Conservation (phyloP, 176 grass and related monocot species). For the Eremochloa ophiuroides region DNA sequence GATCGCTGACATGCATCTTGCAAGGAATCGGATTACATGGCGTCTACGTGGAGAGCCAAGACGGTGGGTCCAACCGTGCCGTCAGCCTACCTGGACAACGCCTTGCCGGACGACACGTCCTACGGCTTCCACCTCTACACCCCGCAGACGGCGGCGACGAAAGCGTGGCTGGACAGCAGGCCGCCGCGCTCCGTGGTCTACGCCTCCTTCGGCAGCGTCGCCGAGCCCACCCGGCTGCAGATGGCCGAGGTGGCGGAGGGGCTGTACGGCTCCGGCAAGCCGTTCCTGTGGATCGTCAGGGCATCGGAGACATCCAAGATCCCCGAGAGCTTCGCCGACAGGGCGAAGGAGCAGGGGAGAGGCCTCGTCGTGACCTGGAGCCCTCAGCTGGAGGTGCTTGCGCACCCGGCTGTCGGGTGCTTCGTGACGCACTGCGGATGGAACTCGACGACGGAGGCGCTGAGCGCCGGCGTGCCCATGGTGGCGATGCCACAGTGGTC, state of each 20-base stretch:
- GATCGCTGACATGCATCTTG: too few species aligned
- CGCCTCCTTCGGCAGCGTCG: constrained; percentile 56
- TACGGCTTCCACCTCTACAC: constrained; percentile 40
- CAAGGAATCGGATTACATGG: constrained; percentile 16
- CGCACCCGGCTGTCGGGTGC: not conserved
- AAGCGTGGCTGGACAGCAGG: constrained; percentile 27
- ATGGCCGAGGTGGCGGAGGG: constrained; percentile 39
- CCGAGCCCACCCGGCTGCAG: not conserved
- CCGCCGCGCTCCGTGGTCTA: constrained; percentile 35
- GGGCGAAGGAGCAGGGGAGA: not conserved
- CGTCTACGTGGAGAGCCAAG: not conserved
- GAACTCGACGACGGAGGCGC: constrained; percentile 21
- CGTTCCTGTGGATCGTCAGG: constrained; percentile 58
- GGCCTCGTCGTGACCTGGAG: constrained; percentile 40
- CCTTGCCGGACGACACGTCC: constrained; percentile 6
- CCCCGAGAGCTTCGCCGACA: not conserved
- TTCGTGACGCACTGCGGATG: not conserved
- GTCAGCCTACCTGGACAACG: constrained; percentile 21
- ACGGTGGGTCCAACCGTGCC: constrained; percentile 30
- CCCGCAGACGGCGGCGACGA: not conserved
- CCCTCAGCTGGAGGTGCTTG: constrained; percentile 58
- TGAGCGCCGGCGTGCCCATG: constrained; percentile 22
- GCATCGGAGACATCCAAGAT: constrained; percentile 18
- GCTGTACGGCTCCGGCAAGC: constrained; percentile 20
- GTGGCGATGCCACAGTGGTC: constrained; percentile 54